A percentile compares a stretch with the other conserved stretches of the same genome.
Conservation (phyloP, 208 protist genomes). For the Trypanosomatidae sp. region DNA sequence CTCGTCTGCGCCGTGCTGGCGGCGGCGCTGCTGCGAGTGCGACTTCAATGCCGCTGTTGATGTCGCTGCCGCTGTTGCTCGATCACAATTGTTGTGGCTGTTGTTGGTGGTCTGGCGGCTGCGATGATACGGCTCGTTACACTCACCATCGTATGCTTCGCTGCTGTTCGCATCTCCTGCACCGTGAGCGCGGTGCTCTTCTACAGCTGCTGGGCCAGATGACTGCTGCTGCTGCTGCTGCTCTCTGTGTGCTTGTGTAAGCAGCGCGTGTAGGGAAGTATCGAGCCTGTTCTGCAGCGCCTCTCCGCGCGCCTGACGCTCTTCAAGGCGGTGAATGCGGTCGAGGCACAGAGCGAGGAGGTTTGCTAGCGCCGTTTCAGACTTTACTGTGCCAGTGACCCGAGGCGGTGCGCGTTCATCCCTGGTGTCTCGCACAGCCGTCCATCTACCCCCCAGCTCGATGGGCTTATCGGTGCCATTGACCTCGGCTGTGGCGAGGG, state of each 20-base stretch:
- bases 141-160: neutral
- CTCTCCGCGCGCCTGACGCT: neutral
- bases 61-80: neutral
- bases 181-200: neutral
- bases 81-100: neutral
- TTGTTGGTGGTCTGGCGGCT: neutral
- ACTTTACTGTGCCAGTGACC: neutral
- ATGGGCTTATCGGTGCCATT: neutral
- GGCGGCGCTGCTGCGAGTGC: constrained; percentile 5
- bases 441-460: neutral
- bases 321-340: neutral
- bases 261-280: neutral
- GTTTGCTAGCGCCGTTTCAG: neutral
- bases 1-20: neutral
- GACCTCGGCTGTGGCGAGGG: neutral
- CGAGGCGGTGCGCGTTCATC: neutral
- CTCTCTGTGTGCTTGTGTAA: neutral
- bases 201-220: neutral
- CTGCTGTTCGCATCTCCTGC: neutral
- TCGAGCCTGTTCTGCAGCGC: neutral
- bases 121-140: neutral
- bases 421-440: neutral
- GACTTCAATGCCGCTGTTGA: neutral
- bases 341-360: neutral
- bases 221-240: neutral